Percentiles rank a stretch among this genome's conserved stretches.
Conservation (phyloP, 2,329 filamentous ascomycete species). For the Cladosporium sp. region DNA sequence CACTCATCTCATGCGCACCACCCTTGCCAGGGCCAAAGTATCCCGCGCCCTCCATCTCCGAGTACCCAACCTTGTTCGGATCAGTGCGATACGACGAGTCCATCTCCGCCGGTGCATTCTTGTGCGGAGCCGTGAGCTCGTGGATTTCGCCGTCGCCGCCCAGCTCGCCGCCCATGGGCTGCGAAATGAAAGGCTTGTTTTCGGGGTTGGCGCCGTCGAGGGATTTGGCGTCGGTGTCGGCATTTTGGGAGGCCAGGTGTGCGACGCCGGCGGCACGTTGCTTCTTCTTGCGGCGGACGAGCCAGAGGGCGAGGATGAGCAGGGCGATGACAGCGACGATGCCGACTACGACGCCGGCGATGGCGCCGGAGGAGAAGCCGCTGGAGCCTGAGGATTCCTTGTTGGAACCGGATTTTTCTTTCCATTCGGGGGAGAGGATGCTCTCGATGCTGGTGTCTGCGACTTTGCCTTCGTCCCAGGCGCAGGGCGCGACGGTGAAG, state of each 20-base stretch:
- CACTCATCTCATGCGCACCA: constrained; percentile 31
- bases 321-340: constrained; percentile 35
- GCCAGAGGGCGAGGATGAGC: constrained; percentile 31
- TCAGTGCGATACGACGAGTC: constrained; percentile 36
- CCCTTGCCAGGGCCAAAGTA: constrained; percentile 27
- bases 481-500: constrained; percentile 41
- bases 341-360: constrained; percentile 40
- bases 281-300: constrained; percentile 35
- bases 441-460: constrained; percentile 30
- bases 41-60: constrained; percentile 36
- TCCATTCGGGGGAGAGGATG: constrained; percentile 33
- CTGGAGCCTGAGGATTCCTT: constrained; percentile 20
- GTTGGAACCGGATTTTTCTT: neutral
- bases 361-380: constrained; percentile 35
- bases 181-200: constrained; percentile 31
- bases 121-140: constrained; percentile 36
- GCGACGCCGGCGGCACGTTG: constrained; percentile 22
- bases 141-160: constrained; percentile 37
- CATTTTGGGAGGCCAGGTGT: constrained; percentile 20
- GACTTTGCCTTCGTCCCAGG: constrained; percentile 34
- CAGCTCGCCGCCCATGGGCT: constrained; percentile 39
- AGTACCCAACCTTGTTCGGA: constrained; percentile 38
- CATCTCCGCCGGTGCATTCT: constrained; percentile 34
- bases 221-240: constrained; percentile 37
- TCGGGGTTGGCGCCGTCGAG: constrained; percentile 23